phyloP scores from a whole-genome alignment of 192 early-diverging fungal genomes.

The Chytriomyces sp. region DNA sequence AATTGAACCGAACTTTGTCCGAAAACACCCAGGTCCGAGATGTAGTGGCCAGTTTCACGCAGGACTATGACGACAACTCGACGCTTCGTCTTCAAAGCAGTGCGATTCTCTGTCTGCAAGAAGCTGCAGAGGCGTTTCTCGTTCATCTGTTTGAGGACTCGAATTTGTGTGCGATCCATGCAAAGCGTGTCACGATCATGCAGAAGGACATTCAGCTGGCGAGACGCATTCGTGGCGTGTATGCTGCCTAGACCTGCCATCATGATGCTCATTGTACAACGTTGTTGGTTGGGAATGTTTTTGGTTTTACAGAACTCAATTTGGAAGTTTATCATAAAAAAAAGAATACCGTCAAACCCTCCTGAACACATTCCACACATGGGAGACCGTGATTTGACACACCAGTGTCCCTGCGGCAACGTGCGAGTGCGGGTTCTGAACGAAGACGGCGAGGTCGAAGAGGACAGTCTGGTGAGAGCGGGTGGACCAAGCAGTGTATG shows the following conservation, averaged over 20 bases:
- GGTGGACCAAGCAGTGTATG: no score
- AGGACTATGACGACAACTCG: constrained; percentile 37
- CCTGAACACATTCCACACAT: no score
- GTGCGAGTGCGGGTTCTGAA: no score
- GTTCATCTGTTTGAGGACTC: constrained; percentile 90
- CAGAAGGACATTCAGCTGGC: constrained; percentile 91
- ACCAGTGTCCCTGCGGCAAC: no score
- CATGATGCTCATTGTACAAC: no score
- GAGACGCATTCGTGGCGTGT: constrained; percentile 83
- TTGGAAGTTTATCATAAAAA: no score
- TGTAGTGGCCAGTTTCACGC: background rate
- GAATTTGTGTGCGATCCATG: constrained; percentile 91
- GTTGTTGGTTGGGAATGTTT: no score
- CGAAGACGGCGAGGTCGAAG: no score
- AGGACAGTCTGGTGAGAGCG: no score
- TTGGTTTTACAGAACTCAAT: no score
- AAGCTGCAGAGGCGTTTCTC: constrained; percentile 70
- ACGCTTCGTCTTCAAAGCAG: constrained; percentile 72
- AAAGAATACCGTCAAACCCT: no score
- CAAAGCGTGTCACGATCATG: constrained; percentile 94
- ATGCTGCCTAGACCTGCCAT: constrained; percentile 35
- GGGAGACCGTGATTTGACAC: no score
- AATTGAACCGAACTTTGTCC: background rate
- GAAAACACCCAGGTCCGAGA: constrained; percentile 30
- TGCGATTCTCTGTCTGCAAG: constrained; percentile 69